A percentile compares a stretch with the other conserved stretches of the same genome.
phyloP scores from a whole-genome alignment of 2,329 filamentous ascomycete genomes.

The Dothidotthia symphoricarpi region DNA sequence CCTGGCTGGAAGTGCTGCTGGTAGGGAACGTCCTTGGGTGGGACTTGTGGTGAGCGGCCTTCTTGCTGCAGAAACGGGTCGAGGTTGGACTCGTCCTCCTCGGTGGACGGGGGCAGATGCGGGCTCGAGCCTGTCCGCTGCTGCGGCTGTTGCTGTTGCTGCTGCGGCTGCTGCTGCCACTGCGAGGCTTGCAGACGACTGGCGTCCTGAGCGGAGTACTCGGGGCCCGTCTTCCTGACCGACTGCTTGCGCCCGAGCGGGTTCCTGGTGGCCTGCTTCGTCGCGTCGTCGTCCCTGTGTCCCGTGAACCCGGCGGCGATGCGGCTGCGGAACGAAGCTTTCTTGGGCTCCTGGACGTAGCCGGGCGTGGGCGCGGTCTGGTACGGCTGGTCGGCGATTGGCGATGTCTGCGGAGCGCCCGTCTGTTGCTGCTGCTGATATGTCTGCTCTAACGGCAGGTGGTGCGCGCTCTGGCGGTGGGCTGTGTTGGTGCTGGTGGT shows the following conservation, averaged over 20 bases:
- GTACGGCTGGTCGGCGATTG: constrained; percentile 19
- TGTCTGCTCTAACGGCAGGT: constrained; percentile 31
- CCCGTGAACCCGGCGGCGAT: constrained; percentile 28
- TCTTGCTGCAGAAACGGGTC: constrained; percentile 42
- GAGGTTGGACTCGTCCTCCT: constrained; percentile 41
- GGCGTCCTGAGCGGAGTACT: constrained; percentile 27
- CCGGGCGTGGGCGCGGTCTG: constrained; percentile 8
- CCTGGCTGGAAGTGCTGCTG: constrained; percentile 28
- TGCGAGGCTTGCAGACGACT: constrained; percentile 25
- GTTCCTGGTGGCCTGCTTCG: constrained; percentile 32
- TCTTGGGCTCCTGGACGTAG: constrained; percentile 22
- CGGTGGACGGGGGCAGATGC: constrained; percentile 37
- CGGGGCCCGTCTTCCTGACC: constrained; percentile 38
- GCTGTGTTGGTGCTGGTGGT: constrained; percentile 34
- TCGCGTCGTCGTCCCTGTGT: constrained; percentile 35
- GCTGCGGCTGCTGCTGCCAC: constrained; percentile 6
- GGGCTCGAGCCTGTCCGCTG: constrained; percentile 32
- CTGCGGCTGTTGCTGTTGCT: constrained; percentile 25
- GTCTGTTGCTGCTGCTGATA: constrained; percentile 27
- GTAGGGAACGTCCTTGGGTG: constrained; percentile 38
- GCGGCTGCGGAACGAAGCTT: constrained; percentile 37
- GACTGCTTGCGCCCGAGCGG: constrained; percentile 36
- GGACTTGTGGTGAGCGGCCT: constrained; percentile 32
- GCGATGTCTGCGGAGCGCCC: constrained; percentile 18
- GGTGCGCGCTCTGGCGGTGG: constrained; percentile 31